Evolutionary conservation across 1,139 yeast genomes (phyloP).

Genomic region (Yamadazyma kanchanaburiensis): DNA sequence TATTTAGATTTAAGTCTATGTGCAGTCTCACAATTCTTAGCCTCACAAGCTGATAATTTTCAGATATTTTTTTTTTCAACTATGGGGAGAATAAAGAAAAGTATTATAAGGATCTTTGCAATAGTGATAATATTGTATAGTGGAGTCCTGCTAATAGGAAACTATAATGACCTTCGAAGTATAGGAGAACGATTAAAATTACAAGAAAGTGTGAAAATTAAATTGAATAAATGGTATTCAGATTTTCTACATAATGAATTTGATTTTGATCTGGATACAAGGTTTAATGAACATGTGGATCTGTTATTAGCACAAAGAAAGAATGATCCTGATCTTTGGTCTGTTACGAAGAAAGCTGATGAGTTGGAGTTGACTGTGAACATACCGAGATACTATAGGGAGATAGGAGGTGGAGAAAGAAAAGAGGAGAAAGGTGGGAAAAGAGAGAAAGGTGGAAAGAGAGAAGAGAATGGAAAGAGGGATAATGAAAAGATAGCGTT

Average conservation of each 20-base stretch:
- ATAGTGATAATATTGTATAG: slow-evolving; percentile 3
- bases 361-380: slow-evolving; percentile 10
- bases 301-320: slow-evolving; percentile 14
- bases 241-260: slow-evolving; percentile 17
- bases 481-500: background rate
- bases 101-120: slow-evolving; percentile 6
- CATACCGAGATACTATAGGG: slow-evolving; percentile 17
- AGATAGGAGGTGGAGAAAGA: too few species aligned
- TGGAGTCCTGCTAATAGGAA: background rate
- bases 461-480: background rate
- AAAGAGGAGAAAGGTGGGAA: background rate
- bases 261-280: slow-evolving; percentile 17
- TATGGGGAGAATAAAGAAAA: slow-evolving; percentile 5
- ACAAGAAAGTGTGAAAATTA: slow-evolving; percentile 12
- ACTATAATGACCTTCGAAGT: background rate
- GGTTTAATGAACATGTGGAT: slow-evolving; percentile 15
- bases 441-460: background rate
- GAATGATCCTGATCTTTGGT: slow-evolving; percentile 28
- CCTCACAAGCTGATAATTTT: too few species aligned
- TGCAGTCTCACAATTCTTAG: too few species aligned
- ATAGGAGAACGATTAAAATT: slow-evolving; percentile 3
- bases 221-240: slow-evolving; percentile 17
- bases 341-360: slow-evolving; percentile 13
- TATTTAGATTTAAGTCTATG: too few species aligned
- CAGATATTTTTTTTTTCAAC: too few species aligned